Evolutionary conservation across 2,329 filamentous ascomycete genomes (phyloP).

Genomic region (Colletotrichum sp.): DNA sequence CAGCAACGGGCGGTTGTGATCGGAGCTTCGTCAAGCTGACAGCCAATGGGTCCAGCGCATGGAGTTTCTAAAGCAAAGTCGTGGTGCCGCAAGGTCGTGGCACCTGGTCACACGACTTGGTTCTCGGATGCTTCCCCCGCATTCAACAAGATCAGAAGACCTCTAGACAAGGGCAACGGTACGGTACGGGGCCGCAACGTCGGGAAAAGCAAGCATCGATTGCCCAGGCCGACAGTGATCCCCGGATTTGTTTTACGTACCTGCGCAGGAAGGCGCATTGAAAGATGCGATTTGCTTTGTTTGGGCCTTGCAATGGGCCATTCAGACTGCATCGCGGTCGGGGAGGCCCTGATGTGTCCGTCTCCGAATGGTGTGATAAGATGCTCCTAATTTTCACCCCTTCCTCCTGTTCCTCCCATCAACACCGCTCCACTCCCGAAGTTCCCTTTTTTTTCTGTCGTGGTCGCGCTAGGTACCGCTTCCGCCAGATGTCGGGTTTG

Average conservation of each 20-base stretch:
- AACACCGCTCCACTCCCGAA: background rate
- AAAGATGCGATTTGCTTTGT: background rate
- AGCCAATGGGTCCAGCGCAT: background rate
- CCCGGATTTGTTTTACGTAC: conserved; percentile 1
- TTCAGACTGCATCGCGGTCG: background rate
- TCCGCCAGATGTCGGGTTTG: background rate
- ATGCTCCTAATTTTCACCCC: background rate
- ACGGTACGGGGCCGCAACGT: conserved; percentile 1
- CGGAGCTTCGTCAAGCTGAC: background rate
- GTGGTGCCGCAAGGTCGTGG: conserved; percentile 14
- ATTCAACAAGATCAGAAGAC: conserved; percentile 19
- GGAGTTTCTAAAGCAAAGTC: background rate
- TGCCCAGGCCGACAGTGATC: background rate
- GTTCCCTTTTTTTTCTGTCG: background rate
- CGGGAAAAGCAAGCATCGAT: conserved; percentile 16
- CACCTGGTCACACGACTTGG: conserved; percentile 18
- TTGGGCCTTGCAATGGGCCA: background rate
- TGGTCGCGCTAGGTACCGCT: background rate
- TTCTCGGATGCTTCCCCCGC: conserved; percentile 21
- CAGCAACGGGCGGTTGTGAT: background rate
- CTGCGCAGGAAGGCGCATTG: background rate
- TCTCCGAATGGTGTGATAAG: background rate
- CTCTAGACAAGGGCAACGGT: conserved; percentile 13
- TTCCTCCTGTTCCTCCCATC: background rate
- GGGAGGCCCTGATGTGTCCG: background rate